Evolutionary conservation across 495 filamentous ascomycete species (phyloP).

Genomic region (Hypomontagnella submonticulosa): DNA sequence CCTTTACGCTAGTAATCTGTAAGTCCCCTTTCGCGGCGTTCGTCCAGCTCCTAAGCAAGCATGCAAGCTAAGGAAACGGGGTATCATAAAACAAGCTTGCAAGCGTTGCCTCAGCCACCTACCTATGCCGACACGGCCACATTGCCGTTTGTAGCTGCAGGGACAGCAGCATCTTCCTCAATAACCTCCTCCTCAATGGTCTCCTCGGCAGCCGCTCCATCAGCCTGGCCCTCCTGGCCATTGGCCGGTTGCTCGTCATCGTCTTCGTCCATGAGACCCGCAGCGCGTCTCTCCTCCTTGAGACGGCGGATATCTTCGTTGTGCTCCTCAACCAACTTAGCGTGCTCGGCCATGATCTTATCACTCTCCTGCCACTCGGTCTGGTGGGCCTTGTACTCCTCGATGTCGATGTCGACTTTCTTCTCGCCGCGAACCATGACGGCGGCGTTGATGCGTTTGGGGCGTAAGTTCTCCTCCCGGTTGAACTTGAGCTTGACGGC

Average conservation of each 20-base stretch:
- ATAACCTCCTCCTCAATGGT: slow-evolving; percentile 35
- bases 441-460: slow-evolving; percentile 72
- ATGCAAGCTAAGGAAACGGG: slow-evolving; percentile 39
- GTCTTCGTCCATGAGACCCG: slow-evolving; percentile 49
- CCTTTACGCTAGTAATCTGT: slow-evolving; percentile 4
- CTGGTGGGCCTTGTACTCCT: slow-evolving; percentile 72
- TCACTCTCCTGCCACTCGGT: slow-evolving; percentile 66
- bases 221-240: slow-evolving; percentile 49
- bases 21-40: background rate
- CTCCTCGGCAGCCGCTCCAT: slow-evolving; percentile 27
- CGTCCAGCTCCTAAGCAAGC: background rate
- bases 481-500: slow-evolving; percentile 94
- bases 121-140: background rate
- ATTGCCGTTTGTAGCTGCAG: background rate
- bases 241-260: slow-evolving; percentile 37
- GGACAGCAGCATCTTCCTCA: slow-evolving; percentile 19
- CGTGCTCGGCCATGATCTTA: slow-evolving; percentile 77
- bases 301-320: slow-evolving; percentile 64
- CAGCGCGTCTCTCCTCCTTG: slow-evolving; percentile 52
- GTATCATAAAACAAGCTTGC: slow-evolving; percentile 39
- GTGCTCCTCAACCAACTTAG: slow-evolving; percentile 71
- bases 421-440: slow-evolving; percentile 66
- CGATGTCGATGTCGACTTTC: slow-evolving; percentile 69
- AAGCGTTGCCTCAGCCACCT: slow-evolving; percentile 3
- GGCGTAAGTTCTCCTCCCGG: slow-evolving; percentile 85